phyloP scores from a whole-genome alignment of 2,329 filamentous ascomycete genomes.

The Xylaria sp. region DNA sequence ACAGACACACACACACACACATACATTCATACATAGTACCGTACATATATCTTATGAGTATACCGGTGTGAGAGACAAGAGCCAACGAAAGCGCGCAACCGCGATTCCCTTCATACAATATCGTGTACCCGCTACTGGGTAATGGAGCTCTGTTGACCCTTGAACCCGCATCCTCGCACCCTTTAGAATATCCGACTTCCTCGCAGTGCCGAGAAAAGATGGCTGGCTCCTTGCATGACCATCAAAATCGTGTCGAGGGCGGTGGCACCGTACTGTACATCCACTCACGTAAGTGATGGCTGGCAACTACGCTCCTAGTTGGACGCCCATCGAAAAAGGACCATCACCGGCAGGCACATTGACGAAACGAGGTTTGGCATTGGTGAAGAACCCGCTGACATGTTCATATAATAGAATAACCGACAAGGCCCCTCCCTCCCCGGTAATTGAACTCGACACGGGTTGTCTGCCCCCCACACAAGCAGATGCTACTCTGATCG shows the following conservation, averaged over 20 bases:
- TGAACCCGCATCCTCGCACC: not conserved
- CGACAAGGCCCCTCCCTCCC: constrained; percentile 20
- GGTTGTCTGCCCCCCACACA: not conserved
- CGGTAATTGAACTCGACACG: not conserved
- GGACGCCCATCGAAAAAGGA: constrained; percentile 7
- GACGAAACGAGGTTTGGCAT: not conserved
- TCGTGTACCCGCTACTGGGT: not conserved
- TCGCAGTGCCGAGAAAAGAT: constrained; percentile 20
- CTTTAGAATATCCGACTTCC: not conserved
- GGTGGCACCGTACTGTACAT: not conserved
- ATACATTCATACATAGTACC: constrained; percentile 12
- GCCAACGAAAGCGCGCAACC: not conserved
- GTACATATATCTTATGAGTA: constrained; percentile 11
- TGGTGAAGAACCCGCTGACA: constrained; percentile 10
- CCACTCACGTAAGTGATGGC: constrained; percentile 3
- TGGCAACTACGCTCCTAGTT: not conserved
- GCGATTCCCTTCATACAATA: not conserved
- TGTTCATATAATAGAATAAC: not conserved
- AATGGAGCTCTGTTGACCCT: not conserved
- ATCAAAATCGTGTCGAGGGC: constrained; percentile 4
- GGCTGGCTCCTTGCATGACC: constrained; percentile 25
- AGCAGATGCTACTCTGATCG: constrained; percentile 7
- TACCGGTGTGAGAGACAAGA: constrained; percentile 15
- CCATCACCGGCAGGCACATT: not conserved
- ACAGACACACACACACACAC: constrained; percentile 6